Percentiles rank a stretch among this genome's conserved stretches.
These are phyloP conservation scores for Oryza meyeriana DNA, from an alignment of 176 grass and related monocot species.

Conservation along the genomic window DNA sequence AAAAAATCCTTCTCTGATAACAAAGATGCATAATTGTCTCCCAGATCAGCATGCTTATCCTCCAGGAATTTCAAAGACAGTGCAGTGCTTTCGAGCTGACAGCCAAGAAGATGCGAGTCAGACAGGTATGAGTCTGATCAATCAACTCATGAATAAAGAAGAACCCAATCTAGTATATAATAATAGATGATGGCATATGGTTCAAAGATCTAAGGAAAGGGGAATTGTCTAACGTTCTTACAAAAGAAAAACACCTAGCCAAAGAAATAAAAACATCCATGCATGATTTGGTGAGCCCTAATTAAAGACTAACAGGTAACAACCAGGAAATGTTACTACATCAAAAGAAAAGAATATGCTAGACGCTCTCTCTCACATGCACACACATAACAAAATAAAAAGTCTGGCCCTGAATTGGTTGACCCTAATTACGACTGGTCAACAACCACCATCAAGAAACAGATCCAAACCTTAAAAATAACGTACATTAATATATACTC, in stretches of 20 bases:
- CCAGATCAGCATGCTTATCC: slow-evolving; percentile 36
- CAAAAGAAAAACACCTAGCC: neutral
- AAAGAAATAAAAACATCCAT: neutral
- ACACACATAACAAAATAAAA: neutral
- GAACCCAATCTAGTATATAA: neutral
- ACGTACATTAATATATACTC: neutral
- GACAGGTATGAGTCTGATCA: neutral
- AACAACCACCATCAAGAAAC: neutral
- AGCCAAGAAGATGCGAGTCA: slow-evolving; percentile 16
- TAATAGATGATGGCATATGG: neutral
- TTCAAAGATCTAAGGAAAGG: neutral
- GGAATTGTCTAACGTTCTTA: neutral
- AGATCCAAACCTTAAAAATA: neutral
- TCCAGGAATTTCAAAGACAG: slow-evolving; percentile 50
- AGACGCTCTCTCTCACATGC: neutral
- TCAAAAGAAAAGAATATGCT: neutral
- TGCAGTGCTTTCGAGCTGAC: slow-evolving; percentile 43
- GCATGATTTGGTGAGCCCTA: neutral
- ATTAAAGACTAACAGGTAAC: neutral
- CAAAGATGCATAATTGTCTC: slow-evolving; percentile 34
- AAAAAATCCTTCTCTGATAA: slow-evolving; percentile 46
- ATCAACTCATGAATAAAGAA: slow-evolving; percentile 6
- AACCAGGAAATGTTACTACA: neutral
- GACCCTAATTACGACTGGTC: neutral
- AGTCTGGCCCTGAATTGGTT: neutral